A percentile compares a stretch with the other conserved stretches of the same genome.
phyloP scores from a whole-genome alignment of 805 yeast genomes.

The Wickerhamomyces canadensis region DNA sequence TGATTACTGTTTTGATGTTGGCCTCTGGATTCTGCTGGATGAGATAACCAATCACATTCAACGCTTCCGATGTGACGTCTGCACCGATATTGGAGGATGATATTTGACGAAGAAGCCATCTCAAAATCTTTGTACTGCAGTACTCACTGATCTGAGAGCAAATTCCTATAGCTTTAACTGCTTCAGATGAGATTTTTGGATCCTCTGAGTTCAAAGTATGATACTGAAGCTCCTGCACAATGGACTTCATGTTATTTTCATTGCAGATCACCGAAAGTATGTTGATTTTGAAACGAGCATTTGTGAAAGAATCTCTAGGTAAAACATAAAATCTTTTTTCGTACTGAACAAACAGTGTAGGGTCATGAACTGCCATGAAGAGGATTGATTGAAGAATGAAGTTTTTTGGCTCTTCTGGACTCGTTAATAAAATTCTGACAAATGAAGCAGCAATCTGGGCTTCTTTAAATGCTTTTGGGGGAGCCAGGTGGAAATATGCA shows the following conservation, averaged over 20 bases:
- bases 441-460: slow-evolving; percentile 47
- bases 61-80: slow-evolving; percentile 51
- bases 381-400: slow-evolving; percentile 44
- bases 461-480: slow-evolving; percentile 45
- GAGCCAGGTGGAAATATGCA: slow-evolving; percentile 52
- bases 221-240: slow-evolving; percentile 61
- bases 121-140: slow-evolving; percentile 51
- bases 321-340: slow-evolving; percentile 47
- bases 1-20: slow-evolving; percentile 50
- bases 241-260: slow-evolving; percentile 42
- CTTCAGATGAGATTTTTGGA: slow-evolving; percentile 31
- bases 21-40: slow-evolving; percentile 56
- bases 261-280: slow-evolving; percentile 56
- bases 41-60: slow-evolving; percentile 66
- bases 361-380: slow-evolving; percentile 31
- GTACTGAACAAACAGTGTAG: slow-evolving; percentile 30
- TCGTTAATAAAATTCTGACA: slow-evolving; percentile 33
- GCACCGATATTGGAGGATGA: slow-evolving; percentile 21
- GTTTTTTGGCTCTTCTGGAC: slow-evolving; percentile 29
- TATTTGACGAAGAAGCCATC: slow-evolving; percentile 57
- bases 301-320: slow-evolving; percentile 43
- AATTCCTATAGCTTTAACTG: slow-evolving; percentile 57
- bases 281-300: slow-evolving; percentile 50
- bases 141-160: slow-evolving; percentile 45
- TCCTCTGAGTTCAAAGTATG: slow-evolving; percentile 32